These are phyloP conservation scores for Salix viminalis DNA, from an alignment of 345 rosid species.

Conservation along the genomic window DNA sequence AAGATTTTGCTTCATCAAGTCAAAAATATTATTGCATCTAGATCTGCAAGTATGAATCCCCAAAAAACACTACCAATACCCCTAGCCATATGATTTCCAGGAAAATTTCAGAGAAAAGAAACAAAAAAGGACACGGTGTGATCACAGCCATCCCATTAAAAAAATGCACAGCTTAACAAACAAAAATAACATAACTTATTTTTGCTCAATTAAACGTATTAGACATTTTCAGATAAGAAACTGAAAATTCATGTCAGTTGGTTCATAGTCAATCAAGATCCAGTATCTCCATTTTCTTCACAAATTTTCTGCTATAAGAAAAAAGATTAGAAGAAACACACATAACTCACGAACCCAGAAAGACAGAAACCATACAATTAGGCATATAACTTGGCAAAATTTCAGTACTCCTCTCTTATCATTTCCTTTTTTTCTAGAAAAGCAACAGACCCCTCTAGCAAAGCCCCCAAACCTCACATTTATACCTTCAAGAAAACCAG, in stretches of 20 bases:
- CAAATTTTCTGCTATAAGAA: background rate
- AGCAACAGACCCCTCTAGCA: slow-evolving; percentile 10
- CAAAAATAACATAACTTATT: background rate
- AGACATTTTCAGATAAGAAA: background rate
- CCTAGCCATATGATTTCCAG: too few species aligned
- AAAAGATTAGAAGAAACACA: background rate
- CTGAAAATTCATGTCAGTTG: background rate
- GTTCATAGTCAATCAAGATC: background rate
- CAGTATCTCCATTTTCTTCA: too few species aligned
- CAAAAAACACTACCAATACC: too few species aligned
- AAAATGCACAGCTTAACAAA: too few species aligned
- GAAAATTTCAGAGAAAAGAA: too few species aligned
- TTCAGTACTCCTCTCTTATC: background rate
- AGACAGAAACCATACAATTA: background rate
- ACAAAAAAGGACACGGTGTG: too few species aligned
- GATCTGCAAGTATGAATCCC: background rate
- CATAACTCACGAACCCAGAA: background rate
- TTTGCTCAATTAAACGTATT: background rate
- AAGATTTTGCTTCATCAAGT: background rate
- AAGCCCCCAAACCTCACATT: background rate
- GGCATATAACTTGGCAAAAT: background rate
- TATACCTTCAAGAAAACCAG: slow-evolving; percentile 15
- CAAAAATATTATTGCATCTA: background rate
- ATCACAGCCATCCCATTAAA: too few species aligned
- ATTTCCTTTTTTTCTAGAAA: background rate